Evolutionary conservation across 306 rosid genomes (phyloP).

Genomic region (Cucumis sativus): DNA sequence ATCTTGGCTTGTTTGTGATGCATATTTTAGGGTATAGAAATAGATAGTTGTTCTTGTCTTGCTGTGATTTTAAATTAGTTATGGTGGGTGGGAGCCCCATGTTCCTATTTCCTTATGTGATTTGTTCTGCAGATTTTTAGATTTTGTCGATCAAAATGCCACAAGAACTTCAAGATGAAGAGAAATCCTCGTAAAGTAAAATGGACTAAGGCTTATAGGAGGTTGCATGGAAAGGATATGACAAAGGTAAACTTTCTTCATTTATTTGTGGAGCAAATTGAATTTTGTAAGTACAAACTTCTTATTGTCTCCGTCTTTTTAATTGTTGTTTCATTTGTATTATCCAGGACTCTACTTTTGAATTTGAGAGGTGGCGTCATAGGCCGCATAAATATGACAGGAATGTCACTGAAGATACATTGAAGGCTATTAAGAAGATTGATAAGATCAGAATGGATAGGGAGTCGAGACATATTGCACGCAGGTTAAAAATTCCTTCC

Average conservation of each 20-base stretch:
- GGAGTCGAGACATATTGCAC: constrained; percentile 29
- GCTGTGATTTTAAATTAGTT: not conserved
- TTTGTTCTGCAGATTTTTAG: constrained; percentile 49
- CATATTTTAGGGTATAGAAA: not conserved
- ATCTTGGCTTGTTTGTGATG: not conserved
- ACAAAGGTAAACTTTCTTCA: constrained; percentile 40
- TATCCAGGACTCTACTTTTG: constrained; percentile 67
- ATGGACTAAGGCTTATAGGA: constrained; percentile 83
- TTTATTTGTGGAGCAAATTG: not conserved
- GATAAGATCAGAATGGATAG: constrained; percentile 47
- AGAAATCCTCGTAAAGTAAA: constrained; percentile 87
- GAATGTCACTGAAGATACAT: constrained; percentile 34
- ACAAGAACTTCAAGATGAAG: constrained; percentile 97
- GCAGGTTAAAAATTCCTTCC: constrained; percentile 23
- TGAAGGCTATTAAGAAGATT: constrained; percentile 67
- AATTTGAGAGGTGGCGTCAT: constrained; percentile 88
- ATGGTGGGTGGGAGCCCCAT: not conserved
- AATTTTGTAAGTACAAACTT: not conserved
- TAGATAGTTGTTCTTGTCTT: not conserved
- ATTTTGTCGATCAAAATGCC: constrained; percentile 86
- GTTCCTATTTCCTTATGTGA: not conserved
- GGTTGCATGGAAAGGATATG: constrained; percentile 84
- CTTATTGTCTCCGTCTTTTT: not conserved
- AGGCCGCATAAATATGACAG: constrained; percentile 85
- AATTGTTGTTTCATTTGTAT: not conserved